These are phyloP conservation scores for Linaria vulgaris DNA, from an alignment of 257 asterid species.

Conservation along the genomic window DNA sequence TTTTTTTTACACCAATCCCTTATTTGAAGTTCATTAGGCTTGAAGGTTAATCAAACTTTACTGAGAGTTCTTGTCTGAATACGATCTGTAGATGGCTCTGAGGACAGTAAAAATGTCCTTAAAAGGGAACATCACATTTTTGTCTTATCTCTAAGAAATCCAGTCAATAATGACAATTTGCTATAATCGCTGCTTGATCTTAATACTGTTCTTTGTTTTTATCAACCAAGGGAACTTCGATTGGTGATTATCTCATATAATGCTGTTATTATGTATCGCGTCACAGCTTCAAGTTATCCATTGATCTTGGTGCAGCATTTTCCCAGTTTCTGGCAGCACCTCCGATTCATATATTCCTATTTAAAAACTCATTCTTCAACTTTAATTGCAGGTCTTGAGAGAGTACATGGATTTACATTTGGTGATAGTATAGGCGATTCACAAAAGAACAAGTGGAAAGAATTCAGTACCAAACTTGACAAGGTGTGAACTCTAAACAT, in stretches of 20 bases:
- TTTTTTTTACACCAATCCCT: not conserved
- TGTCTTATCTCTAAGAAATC: not conserved
- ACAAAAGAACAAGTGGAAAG: constrained; percentile 71
- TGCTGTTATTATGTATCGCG: not conserved
- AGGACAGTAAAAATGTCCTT: not conserved
- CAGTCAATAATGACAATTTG: not conserved
- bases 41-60: not conserved
- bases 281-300: not conserved
- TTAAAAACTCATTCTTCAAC: constrained; percentile 20
- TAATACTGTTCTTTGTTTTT: not conserved
- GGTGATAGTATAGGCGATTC: constrained; percentile 85
- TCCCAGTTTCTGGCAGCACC: not conserved
- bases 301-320: not conserved
- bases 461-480: constrained; percentile 59
- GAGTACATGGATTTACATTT: constrained; percentile 81
- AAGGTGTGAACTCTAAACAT: constrained; percentile 45
- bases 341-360: not conserved
- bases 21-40: not conserved
- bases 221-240: not conserved
- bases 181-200: not conserved
- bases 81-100: not conserved
- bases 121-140: not conserved
- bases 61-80: not conserved
- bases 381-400: constrained; percentile 66
- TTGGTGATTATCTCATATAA: not conserved